These are phyloP conservation scores for Rhizopogon vesiculosus DNA, from an alignment of 768 basidiomycete genomes.

Conservation along the genomic window DNA sequence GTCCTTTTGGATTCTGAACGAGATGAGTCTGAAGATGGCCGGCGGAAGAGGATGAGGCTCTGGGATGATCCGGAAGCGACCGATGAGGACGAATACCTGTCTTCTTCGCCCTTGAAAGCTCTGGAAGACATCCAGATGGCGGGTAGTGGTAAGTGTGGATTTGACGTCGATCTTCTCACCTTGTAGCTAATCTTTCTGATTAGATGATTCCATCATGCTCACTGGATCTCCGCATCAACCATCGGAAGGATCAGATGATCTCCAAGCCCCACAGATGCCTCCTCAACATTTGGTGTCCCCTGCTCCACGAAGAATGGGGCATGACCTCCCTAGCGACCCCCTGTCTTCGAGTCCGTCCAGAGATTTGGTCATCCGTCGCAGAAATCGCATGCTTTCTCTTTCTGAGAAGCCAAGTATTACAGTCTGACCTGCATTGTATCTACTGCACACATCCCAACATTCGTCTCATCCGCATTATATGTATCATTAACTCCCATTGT, in stretches of 20 bases:
- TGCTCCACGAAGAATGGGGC: conserved; percentile 37
- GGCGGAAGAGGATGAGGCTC: conserved; percentile 20
- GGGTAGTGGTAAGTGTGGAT: conserved; percentile 25
- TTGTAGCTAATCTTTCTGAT: not conserved
- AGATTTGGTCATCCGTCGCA: conserved; percentile 36
- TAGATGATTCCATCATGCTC: conserved; percentile 49
- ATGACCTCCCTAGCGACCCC: conserved; percentile 44
- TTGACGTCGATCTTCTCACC: not conserved
- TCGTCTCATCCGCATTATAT: not conserved
- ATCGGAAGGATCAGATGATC: conserved; percentile 52
- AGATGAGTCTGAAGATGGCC: conserved; percentile 8
- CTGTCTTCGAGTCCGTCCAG: conserved; percentile 44
- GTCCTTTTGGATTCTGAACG: conserved; percentile 9
- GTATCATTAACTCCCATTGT: conserved; percentile 2
- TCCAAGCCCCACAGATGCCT: conserved; percentile 58
- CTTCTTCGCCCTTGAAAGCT: conserved; percentile 10
- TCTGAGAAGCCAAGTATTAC: not conserved
- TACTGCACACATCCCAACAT: not conserved
- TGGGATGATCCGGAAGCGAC: conserved; percentile 13
- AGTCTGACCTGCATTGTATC: not conserved
- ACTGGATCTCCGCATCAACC: not conserved
- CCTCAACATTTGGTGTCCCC: conserved; percentile 69
- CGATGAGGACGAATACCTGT: not conserved
- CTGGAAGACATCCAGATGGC: conserved; percentile 28
- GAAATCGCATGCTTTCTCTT: conserved; percentile 29